Conservation (phyloP, 129 eudicot species). For the Scalesia atractyloides region DNA sequence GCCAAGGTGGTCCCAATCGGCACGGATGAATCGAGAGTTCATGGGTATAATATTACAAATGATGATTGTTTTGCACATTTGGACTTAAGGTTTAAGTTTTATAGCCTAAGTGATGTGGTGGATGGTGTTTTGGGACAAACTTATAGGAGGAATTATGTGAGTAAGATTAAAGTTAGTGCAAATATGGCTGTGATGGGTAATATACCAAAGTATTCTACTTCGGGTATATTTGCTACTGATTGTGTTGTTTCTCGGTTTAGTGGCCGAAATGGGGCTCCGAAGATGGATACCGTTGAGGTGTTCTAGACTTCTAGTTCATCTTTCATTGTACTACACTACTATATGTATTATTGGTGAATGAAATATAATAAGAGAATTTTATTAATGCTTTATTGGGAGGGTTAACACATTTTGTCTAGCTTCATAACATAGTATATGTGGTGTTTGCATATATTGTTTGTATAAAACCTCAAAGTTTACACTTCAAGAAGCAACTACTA, state of each 20-base stretch:
- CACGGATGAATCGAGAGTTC: slow-evolving; percentile 42
- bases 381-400: no score
- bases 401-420: background rate
- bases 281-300: background rate
- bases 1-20: slow-evolving; percentile 41
- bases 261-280: background rate
- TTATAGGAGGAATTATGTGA: slow-evolving; percentile 39
- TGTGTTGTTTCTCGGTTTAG: slow-evolving; percentile 40
- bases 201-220: slow-evolving; percentile 21
- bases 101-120: slow-evolving; percentile 28
- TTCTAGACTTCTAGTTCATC: background rate
- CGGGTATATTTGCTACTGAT: slow-evolving; percentile 38
- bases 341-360: background rate
- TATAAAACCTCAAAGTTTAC: background rate
- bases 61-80: slow-evolving; percentile 51
- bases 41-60: slow-evolving; percentile 38
- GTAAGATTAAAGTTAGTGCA: slow-evolving; percentile 38
- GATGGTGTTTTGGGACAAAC: slow-evolving; percentile 56
- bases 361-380: background rate
- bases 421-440: no score
- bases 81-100: slow-evolving; percentile 48
- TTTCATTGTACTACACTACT: background rate
- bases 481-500: no score
- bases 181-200: slow-evolving; percentile 51
- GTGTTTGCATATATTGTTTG: background rate